These are phyloP conservation scores for Boletus eberwhitei DNA, from an alignment of 768 basidiomycete species.

Conservation along the genomic window DNA sequence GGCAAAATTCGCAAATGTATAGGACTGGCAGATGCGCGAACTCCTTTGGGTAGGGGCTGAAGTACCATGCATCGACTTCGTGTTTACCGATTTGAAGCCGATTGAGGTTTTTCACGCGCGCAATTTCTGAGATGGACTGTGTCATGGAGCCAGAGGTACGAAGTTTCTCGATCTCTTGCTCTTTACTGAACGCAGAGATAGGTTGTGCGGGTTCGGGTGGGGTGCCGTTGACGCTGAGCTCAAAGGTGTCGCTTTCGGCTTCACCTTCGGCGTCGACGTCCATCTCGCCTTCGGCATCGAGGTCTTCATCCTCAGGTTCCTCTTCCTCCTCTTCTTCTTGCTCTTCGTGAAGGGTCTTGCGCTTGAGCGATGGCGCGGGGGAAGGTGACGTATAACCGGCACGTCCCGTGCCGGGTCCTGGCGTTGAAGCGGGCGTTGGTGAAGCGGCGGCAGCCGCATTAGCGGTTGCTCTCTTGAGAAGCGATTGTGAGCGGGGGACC, in stretches of 20 bases:
- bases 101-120: conserved; percentile 97
- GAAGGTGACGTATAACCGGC: conserved; percentile 50
- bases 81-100: conserved; percentile 93
- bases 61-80: conserved; percentile 99
- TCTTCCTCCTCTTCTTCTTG: conserved; percentile 59
- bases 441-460: conserved; percentile 68
- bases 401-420: conserved; percentile 32
- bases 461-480: conserved; percentile 67
- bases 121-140: conserved; percentile 95
- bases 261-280: conserved; percentile 47
- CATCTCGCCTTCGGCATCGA: conserved; percentile 44
- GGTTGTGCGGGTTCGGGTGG: conserved; percentile 52
- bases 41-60: conserved; percentile 98
- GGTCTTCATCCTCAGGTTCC: conserved; percentile 46
- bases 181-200: conserved; percentile 79
- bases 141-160: conserved; percentile 99
- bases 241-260: conserved; percentile 64
- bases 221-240: conserved; percentile 48
- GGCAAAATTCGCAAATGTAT: conserved; percentile 98
- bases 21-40: conserved; percentile 93
- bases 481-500: conserved; percentile 52
- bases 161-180: conserved; percentile 98
- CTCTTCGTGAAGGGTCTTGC: conserved; percentile 64
- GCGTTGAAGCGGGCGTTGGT: conserved; percentile 51
- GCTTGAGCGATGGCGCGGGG: conserved; percentile 60